These are phyloP conservation scores for Ophiostoma quercus DNA, from an alignment of 2,329 filamentous ascomycete species.

Conservation along the genomic window DNA sequence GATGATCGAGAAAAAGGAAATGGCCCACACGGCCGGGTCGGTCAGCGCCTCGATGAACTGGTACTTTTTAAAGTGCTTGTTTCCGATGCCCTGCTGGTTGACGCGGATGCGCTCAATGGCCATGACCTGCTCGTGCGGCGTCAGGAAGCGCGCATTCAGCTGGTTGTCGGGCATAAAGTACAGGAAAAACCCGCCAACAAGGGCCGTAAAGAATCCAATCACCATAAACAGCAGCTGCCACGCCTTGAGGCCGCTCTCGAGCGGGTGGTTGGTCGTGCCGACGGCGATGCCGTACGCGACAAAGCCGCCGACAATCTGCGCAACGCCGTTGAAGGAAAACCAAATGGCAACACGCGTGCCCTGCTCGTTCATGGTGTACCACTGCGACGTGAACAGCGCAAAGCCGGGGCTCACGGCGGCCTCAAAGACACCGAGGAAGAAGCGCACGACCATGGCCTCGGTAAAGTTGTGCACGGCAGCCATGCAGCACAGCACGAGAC, in stretches of 20 bases:
- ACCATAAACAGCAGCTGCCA: slow-evolving; percentile 62
- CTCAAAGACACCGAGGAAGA: slow-evolving; percentile 65
- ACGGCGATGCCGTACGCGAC: slow-evolving; percentile 42
- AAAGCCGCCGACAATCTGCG: slow-evolving; percentile 39
- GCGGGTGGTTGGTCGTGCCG: slow-evolving; percentile 41
- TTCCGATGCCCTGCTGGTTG: slow-evolving; percentile 62
- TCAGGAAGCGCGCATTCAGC: slow-evolving; percentile 44
- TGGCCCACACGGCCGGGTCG: slow-evolving; percentile 38
- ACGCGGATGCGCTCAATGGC: slow-evolving; percentile 49
- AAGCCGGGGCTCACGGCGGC: slow-evolving; percentile 65
- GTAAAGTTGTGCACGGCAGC: slow-evolving; percentile 56
- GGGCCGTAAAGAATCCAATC: slow-evolving; percentile 47
- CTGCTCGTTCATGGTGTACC: slow-evolving; percentile 68
- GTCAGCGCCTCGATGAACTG: slow-evolving; percentile 46
- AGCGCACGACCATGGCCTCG: slow-evolving; percentile 59
- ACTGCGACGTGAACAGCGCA: slow-evolving; percentile 62
- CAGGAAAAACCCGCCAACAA: slow-evolving; percentile 45
- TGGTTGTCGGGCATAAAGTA: slow-evolving; percentile 44
- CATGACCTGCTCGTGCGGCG: slow-evolving; percentile 54
- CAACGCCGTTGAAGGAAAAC: slow-evolving; percentile 54
- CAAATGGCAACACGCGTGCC: slow-evolving; percentile 58
- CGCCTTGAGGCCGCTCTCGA: slow-evolving; percentile 39
- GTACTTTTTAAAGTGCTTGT: slow-evolving; percentile 61
- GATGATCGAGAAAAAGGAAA: slow-evolving; percentile 35
- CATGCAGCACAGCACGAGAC: slow-evolving; percentile 52